A percentile compares a stretch with the other conserved stretches of the same genome.
These are phyloP conservation scores for Phytophthora sojae DNA, from an alignment of 352 stramenopile genomes.

Conservation along the genomic window DNA sequence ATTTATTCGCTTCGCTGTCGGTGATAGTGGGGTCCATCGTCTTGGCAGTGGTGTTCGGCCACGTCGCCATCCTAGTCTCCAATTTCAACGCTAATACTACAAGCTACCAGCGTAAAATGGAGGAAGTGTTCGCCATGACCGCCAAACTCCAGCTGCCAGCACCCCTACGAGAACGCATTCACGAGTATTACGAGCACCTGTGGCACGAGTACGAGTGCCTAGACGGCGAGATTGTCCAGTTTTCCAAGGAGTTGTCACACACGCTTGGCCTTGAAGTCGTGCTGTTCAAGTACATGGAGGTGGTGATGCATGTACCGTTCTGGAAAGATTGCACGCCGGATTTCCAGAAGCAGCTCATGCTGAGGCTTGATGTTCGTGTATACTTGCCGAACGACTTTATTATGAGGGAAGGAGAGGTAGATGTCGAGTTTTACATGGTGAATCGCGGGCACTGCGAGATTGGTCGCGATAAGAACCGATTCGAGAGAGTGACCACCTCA, in stretches of 20 bases:
- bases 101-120: constrained; percentile 74
- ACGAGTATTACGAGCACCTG: constrained; percentile 73
- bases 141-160: constrained; percentile 57
- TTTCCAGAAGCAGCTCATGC: constrained; percentile 74
- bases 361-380: constrained; percentile 61
- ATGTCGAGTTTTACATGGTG: constrained; percentile 76
- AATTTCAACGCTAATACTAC: constrained; percentile 66
- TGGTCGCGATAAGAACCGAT: constrained; percentile 22
- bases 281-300: constrained; percentile 69
- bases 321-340: constrained; percentile 62
- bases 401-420: constrained; percentile 63
- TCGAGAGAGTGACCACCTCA: constrained; percentile 40
- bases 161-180: constrained; percentile 61
- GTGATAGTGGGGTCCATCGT: constrained; percentile 62
- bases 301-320: constrained; percentile 68
- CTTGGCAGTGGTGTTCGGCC: constrained; percentile 67
- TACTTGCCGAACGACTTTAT: constrained; percentile 84
- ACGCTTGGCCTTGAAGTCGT: constrained; percentile 66
- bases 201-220: constrained; percentile 73
- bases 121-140: constrained; percentile 65
- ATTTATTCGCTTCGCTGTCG: constrained; percentile 50
- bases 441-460: constrained; percentile 69
- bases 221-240: constrained; percentile 60
- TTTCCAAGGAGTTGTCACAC: constrained; percentile 59
- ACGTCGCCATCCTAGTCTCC: constrained; percentile 67